Base-by-base conservation (phyloP, 371 early-diverging fungal species). In the Synchytrium microbalum region DNA sequence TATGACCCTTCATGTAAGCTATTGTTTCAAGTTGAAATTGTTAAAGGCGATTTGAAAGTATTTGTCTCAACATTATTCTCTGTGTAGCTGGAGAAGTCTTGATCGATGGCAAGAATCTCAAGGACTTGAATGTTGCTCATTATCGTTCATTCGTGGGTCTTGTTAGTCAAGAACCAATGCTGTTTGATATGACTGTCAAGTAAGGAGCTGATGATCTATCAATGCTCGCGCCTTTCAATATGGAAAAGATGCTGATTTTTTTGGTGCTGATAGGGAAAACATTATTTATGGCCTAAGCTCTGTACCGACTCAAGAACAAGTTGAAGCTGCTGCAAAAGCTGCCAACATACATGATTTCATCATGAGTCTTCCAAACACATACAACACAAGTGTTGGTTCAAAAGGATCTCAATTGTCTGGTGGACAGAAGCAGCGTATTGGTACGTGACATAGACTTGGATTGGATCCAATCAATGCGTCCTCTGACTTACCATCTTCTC, bases 321-420 rank as follows among this genome's bases (percentile, higher is more conserved):
- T 89, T 54, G 75, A 76, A 32, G 78, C 82, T 30, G 84, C 72
- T 66, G 81, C 82, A 75, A 80, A 76, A 68, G 71, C 75, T 67
- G 86, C 86, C 77, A 89, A 84, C 79, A 86, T 85, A 62, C 84
- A 90, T 69, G 81, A 84, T 5, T 93, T 92, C 61, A 86, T 92
- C 62, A 73, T 75, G 66, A 80, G 81, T 64, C 73, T 92, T 3
- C 91, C 92, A 28, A 69, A 86, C 28, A 84, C 84, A 2, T 93
- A 92, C 72, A 80, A 92, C 58, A 93, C 95, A 1, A 3, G 65
- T 16, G 78, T 75, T 10, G 78, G 78, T 14, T 60, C 59, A 10
- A 69, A 70, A 52, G 78, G 75, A n/a, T 69, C 70, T 0, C 72
- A 75, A 62, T 65, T 81, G 2, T 67, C 67, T 14, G 81, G 81